Evolutionary conservation across 2,329 filamentous ascomycete species (phyloP).

Genomic region (Pyrenochaeta sp.): DNA sequence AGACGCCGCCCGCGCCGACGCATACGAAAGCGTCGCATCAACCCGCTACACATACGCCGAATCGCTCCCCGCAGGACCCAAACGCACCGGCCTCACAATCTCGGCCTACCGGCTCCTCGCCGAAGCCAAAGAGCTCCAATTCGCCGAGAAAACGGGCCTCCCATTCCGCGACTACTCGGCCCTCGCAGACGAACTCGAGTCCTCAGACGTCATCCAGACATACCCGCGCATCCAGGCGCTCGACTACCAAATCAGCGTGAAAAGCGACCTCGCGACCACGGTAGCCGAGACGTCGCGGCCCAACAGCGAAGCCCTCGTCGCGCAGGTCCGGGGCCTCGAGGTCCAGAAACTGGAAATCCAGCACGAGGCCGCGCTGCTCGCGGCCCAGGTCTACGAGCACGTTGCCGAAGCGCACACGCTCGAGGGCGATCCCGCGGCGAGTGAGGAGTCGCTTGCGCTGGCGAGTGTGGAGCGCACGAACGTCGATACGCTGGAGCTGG

Average conservation of each 20-base stretch:
- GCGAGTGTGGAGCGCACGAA: constrained; percentile 24
- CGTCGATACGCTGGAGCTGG: constrained; percentile 19
- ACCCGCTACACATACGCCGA: constrained; percentile 31
- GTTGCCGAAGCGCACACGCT: constrained; percentile 22
- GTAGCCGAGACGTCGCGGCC: constrained; percentile 18
- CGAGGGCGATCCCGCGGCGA: constrained; percentile 11
- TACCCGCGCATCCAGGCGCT: constrained; percentile 28
- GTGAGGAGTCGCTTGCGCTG: constrained; percentile 13
- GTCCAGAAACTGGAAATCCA: constrained; percentile 23
- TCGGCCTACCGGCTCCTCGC: constrained; percentile 39
- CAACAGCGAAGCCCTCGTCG: constrained; percentile 18
- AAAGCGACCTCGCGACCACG: constrained; percentile 17
- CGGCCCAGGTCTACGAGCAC: constrained; percentile 34
- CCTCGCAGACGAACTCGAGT: background rate
- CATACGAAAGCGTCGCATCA: constrained; percentile 35
- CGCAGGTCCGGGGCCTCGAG: constrained; percentile 24
- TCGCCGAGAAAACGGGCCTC: constrained; percentile 26
- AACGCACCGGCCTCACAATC: constrained; percentile 27
- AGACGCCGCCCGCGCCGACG: constrained; percentile 27
- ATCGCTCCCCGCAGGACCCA: constrained; percentile 22
- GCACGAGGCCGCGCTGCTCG: constrained; percentile 23
- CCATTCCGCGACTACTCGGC: constrained; percentile 22
- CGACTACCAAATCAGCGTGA: constrained; percentile 26
- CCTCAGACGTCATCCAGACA: background rate
- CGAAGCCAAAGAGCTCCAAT: constrained; percentile 37